Evolutionary conservation across 306 rosid species (phyloP).

Genomic region (Boehmeria nivea): DNA sequence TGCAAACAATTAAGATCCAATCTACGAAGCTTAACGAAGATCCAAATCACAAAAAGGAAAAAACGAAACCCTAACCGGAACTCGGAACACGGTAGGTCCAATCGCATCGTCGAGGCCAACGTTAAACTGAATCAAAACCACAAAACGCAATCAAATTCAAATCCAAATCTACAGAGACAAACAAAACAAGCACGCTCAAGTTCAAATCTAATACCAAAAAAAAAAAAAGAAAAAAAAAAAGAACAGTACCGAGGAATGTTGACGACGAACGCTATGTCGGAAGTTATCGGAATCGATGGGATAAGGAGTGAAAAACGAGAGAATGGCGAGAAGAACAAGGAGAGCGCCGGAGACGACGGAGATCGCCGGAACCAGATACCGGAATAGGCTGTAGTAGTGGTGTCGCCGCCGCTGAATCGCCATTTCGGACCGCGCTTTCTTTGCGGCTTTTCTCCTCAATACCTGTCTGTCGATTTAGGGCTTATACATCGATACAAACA

Average conservation of each 20-base stretch:
- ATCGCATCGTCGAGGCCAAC: constrained; percentile 29
- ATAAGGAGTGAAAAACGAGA: constrained; percentile 79
- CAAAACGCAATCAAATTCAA: constrained; percentile 9
- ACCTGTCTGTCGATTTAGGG: background rate
- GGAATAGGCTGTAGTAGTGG: constrained; percentile 56
- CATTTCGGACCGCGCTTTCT: constrained; percentile 20
- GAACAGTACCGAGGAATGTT: constrained; percentile 42
- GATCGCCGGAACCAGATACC: constrained; percentile 50
- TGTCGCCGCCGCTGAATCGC: constrained; percentile 84
- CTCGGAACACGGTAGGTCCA: constrained; percentile 33
- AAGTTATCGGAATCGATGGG: constrained; percentile 50
- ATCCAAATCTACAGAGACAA: background rate
- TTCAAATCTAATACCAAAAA: background rate
- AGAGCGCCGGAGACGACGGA: constrained; percentile 60
- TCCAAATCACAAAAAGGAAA: constrained; percentile 11
- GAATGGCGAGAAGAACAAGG: constrained; percentile 63
- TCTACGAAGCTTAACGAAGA: constrained; percentile 12
- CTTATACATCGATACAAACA: too few species aligned
- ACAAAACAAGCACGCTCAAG: too few species aligned
- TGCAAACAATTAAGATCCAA: constrained; percentile 29
- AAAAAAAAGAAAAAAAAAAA: background rate
- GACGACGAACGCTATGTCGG: constrained; percentile 29
- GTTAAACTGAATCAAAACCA: constrained; percentile 33
- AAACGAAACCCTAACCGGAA: constrained; percentile 77
- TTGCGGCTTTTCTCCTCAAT: too few species aligned